Percentiles rank a stretch among this genome's conserved stretches.
Conservation (phyloP, 139 green algal species). For the Tetratostichococcus sp. region DNA sequence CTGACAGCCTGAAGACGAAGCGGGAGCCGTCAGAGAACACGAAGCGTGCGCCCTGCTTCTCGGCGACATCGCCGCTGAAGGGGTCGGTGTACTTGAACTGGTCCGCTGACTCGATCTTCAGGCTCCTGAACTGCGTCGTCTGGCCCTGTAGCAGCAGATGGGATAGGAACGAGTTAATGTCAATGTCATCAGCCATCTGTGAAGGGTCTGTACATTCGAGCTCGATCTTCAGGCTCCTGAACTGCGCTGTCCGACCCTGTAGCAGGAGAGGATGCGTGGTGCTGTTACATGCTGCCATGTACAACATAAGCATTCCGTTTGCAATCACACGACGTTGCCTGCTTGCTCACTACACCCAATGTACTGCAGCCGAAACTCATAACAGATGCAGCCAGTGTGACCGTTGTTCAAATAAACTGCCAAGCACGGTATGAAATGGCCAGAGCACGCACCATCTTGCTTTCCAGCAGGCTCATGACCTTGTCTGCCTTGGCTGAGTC, state of each 20-base stretch:
- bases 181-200: constrained; percentile 17
- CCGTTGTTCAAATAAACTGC: too few relatives aligned
- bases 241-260: constrained; percentile 17
- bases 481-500: constrained; percentile 60
- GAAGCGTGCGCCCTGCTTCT: constrained; percentile 87
- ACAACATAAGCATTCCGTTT: too few relatives aligned
- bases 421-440: too few relatives aligned
- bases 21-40: constrained; percentile 61
- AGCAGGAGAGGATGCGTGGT: too few relatives aligned
- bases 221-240: constrained; percentile 34
- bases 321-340: too few relatives aligned
- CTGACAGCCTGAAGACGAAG: constrained; percentile 26
- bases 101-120: constrained; percentile 66
- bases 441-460: constrained; percentile 48
- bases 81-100: constrained; percentile 94
- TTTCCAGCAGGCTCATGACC: constrained; percentile 75
- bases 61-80: constrained; percentile 73
- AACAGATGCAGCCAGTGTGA: too few relatives aligned
- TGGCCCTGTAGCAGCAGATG: constrained; percentile 2
- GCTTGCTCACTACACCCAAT: too few relatives aligned
- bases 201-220: too few relatives aligned
- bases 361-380: too few relatives aligned
- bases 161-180: not conserved
- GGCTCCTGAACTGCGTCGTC: constrained; percentile 10
- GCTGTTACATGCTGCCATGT: too few relatives aligned